phyloP scores from a whole-genome alignment of 257 asterid species.

The Primulina tabacum region DNA sequence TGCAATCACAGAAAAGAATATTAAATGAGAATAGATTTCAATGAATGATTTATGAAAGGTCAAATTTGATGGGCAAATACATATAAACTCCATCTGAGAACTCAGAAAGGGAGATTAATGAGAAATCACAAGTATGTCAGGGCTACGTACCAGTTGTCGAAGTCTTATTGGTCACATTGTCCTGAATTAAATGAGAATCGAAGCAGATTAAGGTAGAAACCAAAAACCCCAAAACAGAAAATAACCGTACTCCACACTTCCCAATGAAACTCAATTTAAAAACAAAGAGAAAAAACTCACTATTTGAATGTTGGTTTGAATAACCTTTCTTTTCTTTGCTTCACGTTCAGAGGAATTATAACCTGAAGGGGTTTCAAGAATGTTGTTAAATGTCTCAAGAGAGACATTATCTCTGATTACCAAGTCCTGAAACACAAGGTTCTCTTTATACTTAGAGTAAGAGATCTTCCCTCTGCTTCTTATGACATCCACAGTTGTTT shows the following conservation, averaged over 20 bases:
- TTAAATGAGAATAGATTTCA: not conserved
- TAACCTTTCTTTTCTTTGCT: constrained; percentile 50
- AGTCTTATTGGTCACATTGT: constrained; percentile 29
- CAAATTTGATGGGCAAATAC: not conserved
- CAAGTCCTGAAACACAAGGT: constrained; percentile 29
- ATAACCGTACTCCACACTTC: not conserved
- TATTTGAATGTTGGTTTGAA: constrained; percentile 32
- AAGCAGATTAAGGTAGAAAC: constrained; percentile 9
- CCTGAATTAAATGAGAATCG: constrained; percentile 37
- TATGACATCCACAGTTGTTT: constrained; percentile 26
- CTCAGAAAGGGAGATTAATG: not conserved
- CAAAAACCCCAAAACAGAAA: constrained; percentile 12
- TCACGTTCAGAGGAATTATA: constrained; percentile 31
- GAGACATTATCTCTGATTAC: constrained; percentile 18
- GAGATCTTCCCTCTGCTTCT: constrained; percentile 37
- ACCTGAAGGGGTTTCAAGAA: constrained; percentile 28
- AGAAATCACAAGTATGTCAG: constrained; percentile 14
- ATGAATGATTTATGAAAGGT: not conserved
- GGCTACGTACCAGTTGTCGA: constrained; percentile 35
- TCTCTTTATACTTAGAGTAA: constrained; percentile 29
- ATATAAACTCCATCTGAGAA: not conserved
- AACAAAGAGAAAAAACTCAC: constrained; percentile 42
- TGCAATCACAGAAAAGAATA: not conserved
- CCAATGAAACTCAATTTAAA: not conserved
- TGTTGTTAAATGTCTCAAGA: constrained; percentile 27